Evolutionary conservation across 2,329 filamentous ascomycete species (phyloP).

Genomic region (Whalleya microplaca): DNA sequence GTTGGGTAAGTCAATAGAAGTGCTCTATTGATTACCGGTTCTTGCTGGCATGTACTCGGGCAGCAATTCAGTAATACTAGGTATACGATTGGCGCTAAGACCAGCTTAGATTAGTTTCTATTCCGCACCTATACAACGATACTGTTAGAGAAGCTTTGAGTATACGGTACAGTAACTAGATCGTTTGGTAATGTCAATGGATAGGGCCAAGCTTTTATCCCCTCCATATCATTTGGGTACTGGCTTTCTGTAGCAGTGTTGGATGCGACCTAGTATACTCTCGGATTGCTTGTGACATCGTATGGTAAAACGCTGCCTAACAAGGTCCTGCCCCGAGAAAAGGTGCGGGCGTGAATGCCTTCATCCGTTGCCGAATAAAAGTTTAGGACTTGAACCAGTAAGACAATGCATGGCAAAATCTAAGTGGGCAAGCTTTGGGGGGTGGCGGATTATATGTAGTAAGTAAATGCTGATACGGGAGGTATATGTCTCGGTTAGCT

Average conservation of each 20-base stretch:
- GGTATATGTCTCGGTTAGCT: constrained; percentile 14
- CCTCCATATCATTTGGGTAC: constrained; percentile 6
- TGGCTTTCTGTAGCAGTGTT: constrained; percentile 1
- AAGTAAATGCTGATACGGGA: background rate
- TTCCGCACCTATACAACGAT: too few relatives aligned
- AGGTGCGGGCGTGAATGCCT: constrained; percentile 2
- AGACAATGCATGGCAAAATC: background rate
- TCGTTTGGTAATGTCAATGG: constrained; percentile 1
- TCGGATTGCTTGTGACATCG: constrained; percentile 3
- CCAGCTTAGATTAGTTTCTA: too few relatives aligned
- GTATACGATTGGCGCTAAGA: too few relatives aligned
- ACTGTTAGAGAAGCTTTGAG: background rate
- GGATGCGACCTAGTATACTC: too few relatives aligned
- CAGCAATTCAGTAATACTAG: too few relatives aligned
- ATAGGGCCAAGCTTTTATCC: constrained; percentile 13
- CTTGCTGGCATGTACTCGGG: too few relatives aligned
- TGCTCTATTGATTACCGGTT: background rate
- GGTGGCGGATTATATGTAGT: background rate
- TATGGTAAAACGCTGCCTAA: constrained; percentile 10
- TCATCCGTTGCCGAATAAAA: constrained; percentile 2
- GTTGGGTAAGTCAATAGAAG: background rate
- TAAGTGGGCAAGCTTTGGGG: background rate
- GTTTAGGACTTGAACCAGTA: constrained; percentile 1
- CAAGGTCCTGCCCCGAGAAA: constrained; percentile 9
- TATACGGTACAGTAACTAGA: constrained; percentile 8